These are phyloP conservation scores for Aspergillus fischeri DNA, from an alignment of 2,329 filamentous ascomycete genomes.

Conservation along the genomic window DNA sequence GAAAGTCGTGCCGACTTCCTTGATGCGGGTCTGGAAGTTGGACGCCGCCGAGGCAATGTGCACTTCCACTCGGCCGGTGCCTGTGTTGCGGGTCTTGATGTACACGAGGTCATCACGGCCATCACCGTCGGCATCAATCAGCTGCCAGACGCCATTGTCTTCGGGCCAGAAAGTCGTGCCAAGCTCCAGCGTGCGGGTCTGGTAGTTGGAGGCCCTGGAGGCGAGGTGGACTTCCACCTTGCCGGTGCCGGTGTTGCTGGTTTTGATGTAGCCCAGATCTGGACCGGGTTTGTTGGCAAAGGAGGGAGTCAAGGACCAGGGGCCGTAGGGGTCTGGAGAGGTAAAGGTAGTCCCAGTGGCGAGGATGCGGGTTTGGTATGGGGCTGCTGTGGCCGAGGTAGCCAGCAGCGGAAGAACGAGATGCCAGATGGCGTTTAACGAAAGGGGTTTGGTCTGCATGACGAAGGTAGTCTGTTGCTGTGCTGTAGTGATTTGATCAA, in stretches of 20 bases:
- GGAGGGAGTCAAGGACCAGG: slow-evolving; percentile 2
- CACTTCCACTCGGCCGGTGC: slow-evolving; percentile 12
- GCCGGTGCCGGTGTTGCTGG: slow-evolving; percentile 12
- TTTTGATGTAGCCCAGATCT: slow-evolving; percentile 14
- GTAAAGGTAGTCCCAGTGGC: slow-evolving; percentile 2
- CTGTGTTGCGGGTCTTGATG: slow-evolving; percentile 13
- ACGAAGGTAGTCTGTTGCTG: not conserved
- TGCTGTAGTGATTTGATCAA: not conserved
- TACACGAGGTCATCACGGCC: slow-evolving; percentile 11
- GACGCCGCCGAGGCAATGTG: slow-evolving; percentile 12
- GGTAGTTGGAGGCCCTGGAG: slow-evolving; percentile 8
- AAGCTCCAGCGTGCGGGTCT: slow-evolving; percentile 60
- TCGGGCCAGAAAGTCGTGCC: slow-evolving; percentile 53
- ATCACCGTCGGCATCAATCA: slow-evolving; percentile 10
- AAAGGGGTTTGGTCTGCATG: not conserved
- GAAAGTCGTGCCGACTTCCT: slow-evolving; percentile 61
- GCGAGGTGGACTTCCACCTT: slow-evolving; percentile 14
- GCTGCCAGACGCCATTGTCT: slow-evolving; percentile 10
- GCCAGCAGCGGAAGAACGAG: not conserved
- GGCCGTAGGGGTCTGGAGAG: slow-evolving; percentile 1
- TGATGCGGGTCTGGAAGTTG: slow-evolving; percentile 51
- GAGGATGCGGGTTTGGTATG: slow-evolving; percentile 4
- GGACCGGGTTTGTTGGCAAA: not conserved
- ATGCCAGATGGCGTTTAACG: not conserved
- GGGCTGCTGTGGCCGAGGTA: not conserved